Base-by-base conservation (phyloP, 345 rosid species). In the Ceriops decandra region DNA sequence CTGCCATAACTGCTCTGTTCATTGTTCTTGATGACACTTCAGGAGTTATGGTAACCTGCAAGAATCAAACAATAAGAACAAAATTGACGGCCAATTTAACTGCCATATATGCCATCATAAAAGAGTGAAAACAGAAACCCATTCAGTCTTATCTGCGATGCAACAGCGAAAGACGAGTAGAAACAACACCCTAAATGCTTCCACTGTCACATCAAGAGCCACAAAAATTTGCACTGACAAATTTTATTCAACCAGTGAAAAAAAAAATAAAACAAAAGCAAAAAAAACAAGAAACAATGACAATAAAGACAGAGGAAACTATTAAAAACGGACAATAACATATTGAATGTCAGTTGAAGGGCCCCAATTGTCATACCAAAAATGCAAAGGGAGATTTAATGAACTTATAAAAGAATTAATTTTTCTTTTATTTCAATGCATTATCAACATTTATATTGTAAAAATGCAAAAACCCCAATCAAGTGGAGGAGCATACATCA, bases 1-100 rank as follows among this genome's bases (percentile, higher is more conserved):
- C 98, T 62, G 98, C 93, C 79, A 95, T 87, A 58, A 95, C 92
- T 68, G 90, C 88, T 81, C 98, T 86, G 88, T 95, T 95, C 60
- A 85, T 84, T 66, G 79, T 73, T 74, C 82, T 90, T 73, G 98
- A 92, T 84, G 90, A 81, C 72, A 90, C 93, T 80, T 95, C 93
- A 72, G 99, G 99, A 74, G 83, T 88, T 70, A 95, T 92, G 63
- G 92, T 92, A 59, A 95, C 99, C 99, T 95, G 87, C 85, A 82
- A 73, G 33, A 56, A 72, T 27, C 83, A 66, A 70, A 65, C 85
- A 82, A 81, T 68, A 74, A 66, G 87, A 84, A 86, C 84, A 85
- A 80, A 71, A 57, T 68, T 68, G 62, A 84, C 72, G 53, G 63
- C 60, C 72, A 16, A 54, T 52, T 13, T 51, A 56, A 36, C 38